Evolutionary conservation across 306 rosid genomes (phyloP).

Genomic region (Trifolium repens): DNA sequence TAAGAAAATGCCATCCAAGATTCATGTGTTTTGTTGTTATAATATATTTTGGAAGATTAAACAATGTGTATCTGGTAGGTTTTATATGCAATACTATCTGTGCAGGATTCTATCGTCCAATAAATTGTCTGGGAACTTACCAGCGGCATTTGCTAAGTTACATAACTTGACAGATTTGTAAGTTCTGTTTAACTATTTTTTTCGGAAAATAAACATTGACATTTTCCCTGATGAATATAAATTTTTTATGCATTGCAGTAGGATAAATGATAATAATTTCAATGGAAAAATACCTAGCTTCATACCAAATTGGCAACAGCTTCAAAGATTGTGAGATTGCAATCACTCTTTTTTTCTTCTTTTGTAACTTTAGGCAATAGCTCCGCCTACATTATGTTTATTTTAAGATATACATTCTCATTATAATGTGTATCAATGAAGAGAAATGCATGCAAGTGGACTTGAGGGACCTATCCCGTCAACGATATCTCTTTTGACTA

Average conservation of each 20-base stretch:
- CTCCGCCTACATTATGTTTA: conserved; percentile 9
- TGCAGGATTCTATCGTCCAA: conserved; percentile 81
- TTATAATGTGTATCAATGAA: conserved; percentile 45
- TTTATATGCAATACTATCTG: conserved; percentile 28
- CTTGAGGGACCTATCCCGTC: conserved; percentile 84
- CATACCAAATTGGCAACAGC: conserved; percentile 72
- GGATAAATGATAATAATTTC: conserved; percentile 80
- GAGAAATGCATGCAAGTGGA: conserved; percentile 91
- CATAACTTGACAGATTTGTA: conserved; percentile 70
- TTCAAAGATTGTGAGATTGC: conserved; percentile 70
- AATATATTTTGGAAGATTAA: conserved; percentile 29
- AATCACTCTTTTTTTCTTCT: conserved; percentile 16
- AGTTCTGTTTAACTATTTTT: conserved; percentile 38
- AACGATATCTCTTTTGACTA: conserved; percentile 63
- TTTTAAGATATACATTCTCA: conserved; percentile 34
- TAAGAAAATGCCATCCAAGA: conserved; percentile 49
- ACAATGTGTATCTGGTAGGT: conserved; percentile 30
- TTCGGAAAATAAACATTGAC: not conserved
- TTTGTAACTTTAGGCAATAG: conserved; percentile 13
- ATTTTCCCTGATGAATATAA: conserved; percentile 24
- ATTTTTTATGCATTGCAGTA: conserved; percentile 59
- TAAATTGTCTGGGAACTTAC: conserved; percentile 69
- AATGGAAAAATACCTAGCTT: conserved; percentile 71
- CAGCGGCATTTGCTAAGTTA: conserved; percentile 57
- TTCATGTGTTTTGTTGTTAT: conserved; percentile 9